Conservation (phyloP, 768 basidiomycete species). For the Sarcodon sp. region DNA sequence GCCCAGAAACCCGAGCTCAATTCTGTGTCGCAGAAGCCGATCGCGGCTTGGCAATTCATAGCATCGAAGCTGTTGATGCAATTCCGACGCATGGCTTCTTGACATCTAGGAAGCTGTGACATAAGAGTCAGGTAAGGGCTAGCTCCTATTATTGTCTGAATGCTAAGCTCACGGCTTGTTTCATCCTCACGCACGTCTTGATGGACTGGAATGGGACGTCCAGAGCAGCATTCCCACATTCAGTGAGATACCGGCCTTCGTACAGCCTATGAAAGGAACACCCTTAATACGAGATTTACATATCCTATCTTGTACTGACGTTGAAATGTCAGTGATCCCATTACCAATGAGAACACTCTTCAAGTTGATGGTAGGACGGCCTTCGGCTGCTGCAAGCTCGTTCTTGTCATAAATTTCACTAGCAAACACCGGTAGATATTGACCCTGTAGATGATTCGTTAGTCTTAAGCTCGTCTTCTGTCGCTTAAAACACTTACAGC, state of each 20-base stretch:
- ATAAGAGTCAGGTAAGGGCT: background rate
- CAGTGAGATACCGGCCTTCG: slow-evolving; percentile 31
- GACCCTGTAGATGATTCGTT: slow-evolving; percentile 28
- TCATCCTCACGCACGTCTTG: slow-evolving; percentile 40
- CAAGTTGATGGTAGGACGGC: slow-evolving; percentile 46
- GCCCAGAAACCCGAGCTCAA: slow-evolving; percentile 29
- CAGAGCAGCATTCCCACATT: slow-evolving; percentile 36
- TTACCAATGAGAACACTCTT: slow-evolving; percentile 68
- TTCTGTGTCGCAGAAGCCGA: slow-evolving; percentile 48
- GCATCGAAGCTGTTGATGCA: slow-evolving; percentile 60
- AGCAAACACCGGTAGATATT: slow-evolving; percentile 65
- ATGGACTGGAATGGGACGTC: slow-evolving; percentile 35
- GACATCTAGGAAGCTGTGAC: slow-evolving; percentile 52
- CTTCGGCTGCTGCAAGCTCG: slow-evolving; percentile 31
- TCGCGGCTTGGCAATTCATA: slow-evolving; percentile 55
- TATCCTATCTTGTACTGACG: slow-evolving; percentile 17
- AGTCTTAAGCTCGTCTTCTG: background rate
- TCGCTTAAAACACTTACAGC: slow-evolving; percentile 31
- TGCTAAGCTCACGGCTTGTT: slow-evolving; percentile 32
- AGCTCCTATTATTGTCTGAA: background rate
- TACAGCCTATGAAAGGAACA: slow-evolving; percentile 17
- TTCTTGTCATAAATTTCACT: slow-evolving; percentile 71
- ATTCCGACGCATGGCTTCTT: slow-evolving; percentile 35
- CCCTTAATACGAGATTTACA: background rate
- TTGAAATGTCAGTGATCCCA: slow-evolving; percentile 44